phyloP scores from a whole-genome alignment of 208 protist species.

The Acanthamoeba lenticulata region DNA sequence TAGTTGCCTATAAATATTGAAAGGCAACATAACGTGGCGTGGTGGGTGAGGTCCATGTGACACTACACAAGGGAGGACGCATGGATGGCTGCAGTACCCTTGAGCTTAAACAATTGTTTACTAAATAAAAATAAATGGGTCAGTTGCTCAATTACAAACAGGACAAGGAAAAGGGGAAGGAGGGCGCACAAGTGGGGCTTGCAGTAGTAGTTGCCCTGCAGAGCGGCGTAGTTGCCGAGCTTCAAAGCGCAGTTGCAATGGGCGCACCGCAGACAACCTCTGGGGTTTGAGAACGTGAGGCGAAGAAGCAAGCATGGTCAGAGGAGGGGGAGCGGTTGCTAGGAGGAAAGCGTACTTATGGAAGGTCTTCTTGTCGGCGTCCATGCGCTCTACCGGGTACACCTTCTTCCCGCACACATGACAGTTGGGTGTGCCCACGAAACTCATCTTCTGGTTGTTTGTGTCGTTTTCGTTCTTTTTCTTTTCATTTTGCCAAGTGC shows the following conservation, averaged over 20 bases:
- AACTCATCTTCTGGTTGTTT: neutral
- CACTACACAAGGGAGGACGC: neutral
- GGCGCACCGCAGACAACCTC: constrained; percentile 39
- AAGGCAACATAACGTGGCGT: neutral
- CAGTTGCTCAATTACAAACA: neutral
- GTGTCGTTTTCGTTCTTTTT: neutral
- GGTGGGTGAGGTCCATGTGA: neutral
- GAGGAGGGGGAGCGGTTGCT: neutral
- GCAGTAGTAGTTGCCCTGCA: constrained; percentile 59
- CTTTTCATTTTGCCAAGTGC: too few relatives aligned
- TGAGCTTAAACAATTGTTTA: constrained; percentile 56
- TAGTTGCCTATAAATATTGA: neutral
- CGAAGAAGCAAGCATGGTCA: neutral
- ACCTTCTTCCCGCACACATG: constrained; percentile 30
- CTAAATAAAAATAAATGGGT: too few relatives aligned
- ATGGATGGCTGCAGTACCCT: neutral
- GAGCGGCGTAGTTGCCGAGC: constrained; percentile 59
- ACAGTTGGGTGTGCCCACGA: constrained; percentile 61
- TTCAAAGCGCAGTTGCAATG: constrained; percentile 43
- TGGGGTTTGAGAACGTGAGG: neutral
- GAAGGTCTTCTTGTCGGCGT: constrained; percentile 42
- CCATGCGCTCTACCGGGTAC: constrained; percentile 33
- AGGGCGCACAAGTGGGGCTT: neutral
- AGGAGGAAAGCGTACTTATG: neutral
- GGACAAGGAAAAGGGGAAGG: neutral